Evolutionary conservation across 2,329 filamentous ascomycete genomes (phyloP), one percentile per base, ranked within the genome.

Genomic region (Botrytis cinerea): DNA sequence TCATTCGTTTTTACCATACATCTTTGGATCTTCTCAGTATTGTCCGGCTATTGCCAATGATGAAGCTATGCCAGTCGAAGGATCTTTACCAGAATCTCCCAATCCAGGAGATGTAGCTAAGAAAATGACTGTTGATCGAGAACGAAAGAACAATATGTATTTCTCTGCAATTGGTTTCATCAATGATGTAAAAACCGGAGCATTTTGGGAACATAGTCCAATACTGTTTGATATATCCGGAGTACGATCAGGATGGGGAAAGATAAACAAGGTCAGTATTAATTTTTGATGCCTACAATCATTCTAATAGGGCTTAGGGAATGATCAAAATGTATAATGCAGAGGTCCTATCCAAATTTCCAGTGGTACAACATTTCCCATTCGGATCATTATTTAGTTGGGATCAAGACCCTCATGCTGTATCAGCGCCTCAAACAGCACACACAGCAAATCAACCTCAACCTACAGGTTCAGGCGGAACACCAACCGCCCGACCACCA

Each of bases 271-370:
- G 85, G 88, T 88, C 72, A 57, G 73, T 74, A 67, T 43, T 20
- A 32, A 4, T n/a, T 9, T 20, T n/a, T 38, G 61, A 14, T 32
- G 28, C 25, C n/a, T 12, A 14, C 20, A 45, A 20, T n/a, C 57
- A n/a, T 32, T 54, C 48, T 72, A 48, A 72, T 35, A 5, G 9
- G n/a, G 18, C 45, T 43, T 40, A n/a, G 91, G 96, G 96, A 70
- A 98, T 99, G 96, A 90, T 99, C 79, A 99, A 98, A 83, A 99
- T 99, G 96, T 99, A 95, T 84, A 94, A 97, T 77, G 96, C 93
- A 28, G 96, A 99, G 84, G 96, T 99, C 4, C 86, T 99, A 22
- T 93, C 93, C 57, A 99, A 99, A 82, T 98, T 98, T 80, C 96
- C 96, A 4, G 96, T 99, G 4, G 94, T 99, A n/a, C 96, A 99